Evolutionary conservation across 768 basidiomycete species (phyloP), one percentile per base, ranked within the genome.

Genomic region (Boletales sp.): DNA sequence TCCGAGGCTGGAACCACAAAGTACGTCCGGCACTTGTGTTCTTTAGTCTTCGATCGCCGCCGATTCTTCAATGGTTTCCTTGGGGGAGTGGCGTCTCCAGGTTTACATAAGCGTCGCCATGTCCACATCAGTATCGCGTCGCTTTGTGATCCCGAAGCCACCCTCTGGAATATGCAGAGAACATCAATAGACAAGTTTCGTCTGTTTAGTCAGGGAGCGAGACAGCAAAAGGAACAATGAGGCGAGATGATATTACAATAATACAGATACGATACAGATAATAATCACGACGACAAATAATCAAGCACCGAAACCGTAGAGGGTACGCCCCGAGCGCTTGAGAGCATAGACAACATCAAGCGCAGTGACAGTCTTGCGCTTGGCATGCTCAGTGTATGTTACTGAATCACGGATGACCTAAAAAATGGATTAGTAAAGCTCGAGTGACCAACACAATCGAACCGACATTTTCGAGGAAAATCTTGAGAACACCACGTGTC

Each of bases 371-470:
- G 92, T 94, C 73, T 90, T 91, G 67, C 91, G 79, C 75, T 97
- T 97, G 36, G 94, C 94, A 72, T 97, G 94, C 72, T 97, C 94
- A 47, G 94, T 96, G 83, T 97, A 96, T 70, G 94, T 96, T 59
- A 96, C 94, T 48, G 92, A 94, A 68, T 95, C 94, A 60, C 93
- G 90, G 66, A 95, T 94, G 59, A 94, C 85, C 86, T 89, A 60
- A 2, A 42, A 42, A 41, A 44, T 18, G 2, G 2, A 10, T 56
- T 0, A 59, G 38, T 37, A 92, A 87, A 4, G 0, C 0, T 17
- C 3, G 5, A 30, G 2, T 9, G 5, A n/a, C 6, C 4, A 17
- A 2, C 4, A 12, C 3, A n/a, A 19, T 14, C 86, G 84, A 50
- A 70, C 91, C 82, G 39, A 90, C 90, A 85, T 81, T 96, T 94